Evolutionary conservation across 345 rosid species (phyloP).

Genomic region (Aurinia saxatilis): DNA sequence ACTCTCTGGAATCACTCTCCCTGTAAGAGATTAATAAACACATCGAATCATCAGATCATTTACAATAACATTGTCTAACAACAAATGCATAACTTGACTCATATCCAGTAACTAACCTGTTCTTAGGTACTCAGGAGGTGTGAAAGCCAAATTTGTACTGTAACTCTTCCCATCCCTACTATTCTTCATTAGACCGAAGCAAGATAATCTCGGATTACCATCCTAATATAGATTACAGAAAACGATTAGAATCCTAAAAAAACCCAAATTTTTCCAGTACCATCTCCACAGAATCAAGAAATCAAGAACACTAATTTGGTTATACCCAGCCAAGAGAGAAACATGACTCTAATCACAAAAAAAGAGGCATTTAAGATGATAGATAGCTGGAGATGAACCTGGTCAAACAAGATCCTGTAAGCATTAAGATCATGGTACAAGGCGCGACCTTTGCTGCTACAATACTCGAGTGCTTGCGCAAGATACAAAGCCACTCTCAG

Average conservation of each 20-base stretch:
- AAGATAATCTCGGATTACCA: constrained; percentile 73
- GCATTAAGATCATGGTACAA: constrained; percentile 86
- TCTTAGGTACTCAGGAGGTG: constrained; percentile 85
- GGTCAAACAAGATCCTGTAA: constrained; percentile 71
- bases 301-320: no score
- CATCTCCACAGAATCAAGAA: background rate
- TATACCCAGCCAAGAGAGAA: background rate
- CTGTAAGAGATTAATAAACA: constrained; percentile 32
- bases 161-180: constrained; percentile 92
- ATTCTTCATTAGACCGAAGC: constrained; percentile 88
- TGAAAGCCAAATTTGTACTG: constrained; percentile 85
- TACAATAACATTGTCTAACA: background rate
- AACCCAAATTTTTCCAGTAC: background rate
- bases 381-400: constrained; percentile 33
- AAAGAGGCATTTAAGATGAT: background rate
- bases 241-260: constrained; percentile 1
- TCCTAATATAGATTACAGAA: constrained; percentile 37
- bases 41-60: background rate
- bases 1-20: constrained; percentile 78
- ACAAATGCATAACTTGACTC: background rate
- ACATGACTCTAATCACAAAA: background rate
- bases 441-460: constrained; percentile 69
- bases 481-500: constrained; percentile 76
- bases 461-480: constrained; percentile 78
- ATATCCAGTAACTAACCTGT: constrained; percentile 44